Evolutionary conservation across 2,329 filamentous ascomycete genomes (phyloP).

Genomic region (Penicillium sp.): DNA sequence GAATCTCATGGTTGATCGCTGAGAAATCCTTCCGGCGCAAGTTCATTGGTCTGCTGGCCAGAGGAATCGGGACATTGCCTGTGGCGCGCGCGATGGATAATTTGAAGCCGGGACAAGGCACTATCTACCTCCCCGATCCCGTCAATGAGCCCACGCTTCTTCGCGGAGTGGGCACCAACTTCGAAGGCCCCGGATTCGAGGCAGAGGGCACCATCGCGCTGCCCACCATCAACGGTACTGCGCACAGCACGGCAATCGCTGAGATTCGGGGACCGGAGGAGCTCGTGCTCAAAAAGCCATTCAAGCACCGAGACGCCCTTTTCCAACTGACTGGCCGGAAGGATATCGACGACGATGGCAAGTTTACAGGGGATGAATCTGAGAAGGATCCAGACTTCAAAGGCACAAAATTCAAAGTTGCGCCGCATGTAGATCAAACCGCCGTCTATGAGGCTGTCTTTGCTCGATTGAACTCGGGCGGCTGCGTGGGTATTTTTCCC

Average conservation of each 20-base stretch:
- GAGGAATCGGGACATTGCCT: conserved; percentile 82
- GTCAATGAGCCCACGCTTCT: conserved; percentile 76
- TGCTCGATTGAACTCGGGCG: conserved; percentile 69
- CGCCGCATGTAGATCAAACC: conserved; percentile 89
- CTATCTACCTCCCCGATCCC: conserved; percentile 83
- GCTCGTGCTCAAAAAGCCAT: conserved; percentile 77
- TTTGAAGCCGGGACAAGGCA: conserved; percentile 71
- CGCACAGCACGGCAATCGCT: conserved; percentile 75
- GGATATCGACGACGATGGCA: conserved; percentile 62
- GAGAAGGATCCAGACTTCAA: conserved; percentile 55
- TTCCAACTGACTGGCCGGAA: conserved; percentile 75
- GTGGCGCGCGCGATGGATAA: conserved; percentile 87
- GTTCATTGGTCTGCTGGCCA: conserved; percentile 83
- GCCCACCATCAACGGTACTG: conserved; percentile 73
- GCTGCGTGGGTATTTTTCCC: conserved; percentile 93
- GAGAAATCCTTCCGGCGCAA: conserved; percentile 87
- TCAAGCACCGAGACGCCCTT: conserved; percentile 69
- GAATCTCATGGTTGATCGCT: conserved; percentile 87
- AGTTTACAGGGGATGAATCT: conserved; percentile 52
- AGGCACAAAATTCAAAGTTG: conserved; percentile 78
- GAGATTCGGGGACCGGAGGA: conserved; percentile 76
- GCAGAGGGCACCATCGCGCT: conserved; percentile 79
- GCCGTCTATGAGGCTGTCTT: conserved; percentile 93
- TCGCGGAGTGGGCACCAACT: conserved; percentile 74
- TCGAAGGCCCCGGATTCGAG: conserved; percentile 65